A percentile compares a stretch with the other conserved stretches of the same genome.
Evolutionary conservation across 2,329 filamentous ascomycete species (phyloP).

Genomic region (Penicillium expansum): DNA sequence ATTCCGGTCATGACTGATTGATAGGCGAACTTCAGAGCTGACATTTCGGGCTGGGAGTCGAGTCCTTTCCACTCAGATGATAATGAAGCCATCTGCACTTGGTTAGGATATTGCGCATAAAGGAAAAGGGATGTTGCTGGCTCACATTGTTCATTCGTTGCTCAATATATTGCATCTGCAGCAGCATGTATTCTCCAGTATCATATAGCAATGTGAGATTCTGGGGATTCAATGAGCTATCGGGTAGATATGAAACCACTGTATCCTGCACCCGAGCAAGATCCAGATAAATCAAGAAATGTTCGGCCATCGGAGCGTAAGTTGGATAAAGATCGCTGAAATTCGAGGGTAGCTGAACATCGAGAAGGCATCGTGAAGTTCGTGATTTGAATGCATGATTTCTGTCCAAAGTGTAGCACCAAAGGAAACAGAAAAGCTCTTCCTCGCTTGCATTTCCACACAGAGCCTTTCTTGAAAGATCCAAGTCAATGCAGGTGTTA

Average conservation of each 20-base stretch:
- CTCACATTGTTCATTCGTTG: slow-evolving; percentile 13
- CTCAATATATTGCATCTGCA: slow-evolving; percentile 15
- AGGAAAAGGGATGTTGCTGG: neutral
- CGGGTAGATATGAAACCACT: slow-evolving; percentile 13
- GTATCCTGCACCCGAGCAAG: slow-evolving; percentile 21
- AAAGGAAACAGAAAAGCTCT: too few relatives aligned
- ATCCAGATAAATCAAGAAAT: slow-evolving; percentile 18
- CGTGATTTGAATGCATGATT: too few relatives aligned
- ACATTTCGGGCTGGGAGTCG: slow-evolving; percentile 18
- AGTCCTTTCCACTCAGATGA: slow-evolving; percentile 20
- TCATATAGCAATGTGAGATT: neutral
- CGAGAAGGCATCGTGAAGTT: slow-evolving; percentile 8
- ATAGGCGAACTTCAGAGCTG: slow-evolving; percentile 20
- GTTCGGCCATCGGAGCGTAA: slow-evolving; percentile 7
- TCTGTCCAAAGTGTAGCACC: too few relatives aligned
- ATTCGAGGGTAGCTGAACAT: neutral
- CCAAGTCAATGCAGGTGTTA: too few relatives aligned
- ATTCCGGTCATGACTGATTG: slow-evolving; percentile 23
- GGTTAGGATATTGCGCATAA: neutral
- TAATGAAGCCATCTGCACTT: slow-evolving; percentile 10
- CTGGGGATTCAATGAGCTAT: neutral
- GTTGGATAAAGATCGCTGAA: neutral
- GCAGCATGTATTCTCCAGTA: slow-evolving; percentile 4
- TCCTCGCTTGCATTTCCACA: too few relatives aligned
- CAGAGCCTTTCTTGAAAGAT: too few relatives aligned